phyloP scores from a whole-genome alignment of 352 stramenopile species.

The Phytopythium sindhum region DNA sequence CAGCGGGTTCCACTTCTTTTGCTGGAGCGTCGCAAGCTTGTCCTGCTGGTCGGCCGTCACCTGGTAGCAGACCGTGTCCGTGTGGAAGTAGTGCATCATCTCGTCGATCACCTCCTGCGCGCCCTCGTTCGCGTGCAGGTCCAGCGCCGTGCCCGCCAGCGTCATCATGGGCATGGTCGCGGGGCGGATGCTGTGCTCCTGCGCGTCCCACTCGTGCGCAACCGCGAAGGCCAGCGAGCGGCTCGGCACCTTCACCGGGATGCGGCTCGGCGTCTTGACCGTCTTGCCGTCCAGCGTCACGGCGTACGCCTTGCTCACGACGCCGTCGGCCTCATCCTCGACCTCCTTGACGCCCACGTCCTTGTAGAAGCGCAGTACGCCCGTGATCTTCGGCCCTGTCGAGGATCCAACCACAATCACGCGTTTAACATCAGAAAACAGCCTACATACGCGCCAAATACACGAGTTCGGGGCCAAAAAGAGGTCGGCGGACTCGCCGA shows the following conservation, averaged over 20 bases:
- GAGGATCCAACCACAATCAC: background rate
- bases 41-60: slow-evolving; percentile 71
- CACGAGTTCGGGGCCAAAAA: background rate
- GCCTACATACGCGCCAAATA: background rate
- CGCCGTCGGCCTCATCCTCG: slow-evolving; percentile 20
- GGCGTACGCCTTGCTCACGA: slow-evolving; percentile 31
- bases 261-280: slow-evolving; percentile 71
- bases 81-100: slow-evolving; percentile 86
- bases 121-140: slow-evolving; percentile 58
- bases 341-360: slow-evolving; percentile 67
- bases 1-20: slow-evolving; percentile 83
- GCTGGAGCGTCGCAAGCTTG: slow-evolving; percentile 73
- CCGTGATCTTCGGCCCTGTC: slow-evolving; percentile 77
- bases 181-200: slow-evolving; percentile 68
- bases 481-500: background rate
- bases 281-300: slow-evolving; percentile 83
- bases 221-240: slow-evolving; percentile 68
- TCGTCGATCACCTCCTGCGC: slow-evolving; percentile 59
- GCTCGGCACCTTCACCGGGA: slow-evolving; percentile 57
- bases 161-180: slow-evolving; percentile 88
- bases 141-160: slow-evolving; percentile 75
- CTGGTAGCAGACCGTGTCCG: slow-evolving; percentile 77
- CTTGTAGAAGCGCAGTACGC: slow-evolving; percentile 79
- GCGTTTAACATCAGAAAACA: background rate
- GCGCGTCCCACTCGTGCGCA: slow-evolving; percentile 83